Percentiles rank a stretch among this genome's conserved stretches.
phyloP scores from a whole-genome alignment of 768 basidiomycete genomes.

The Boletus sp. region DNA sequence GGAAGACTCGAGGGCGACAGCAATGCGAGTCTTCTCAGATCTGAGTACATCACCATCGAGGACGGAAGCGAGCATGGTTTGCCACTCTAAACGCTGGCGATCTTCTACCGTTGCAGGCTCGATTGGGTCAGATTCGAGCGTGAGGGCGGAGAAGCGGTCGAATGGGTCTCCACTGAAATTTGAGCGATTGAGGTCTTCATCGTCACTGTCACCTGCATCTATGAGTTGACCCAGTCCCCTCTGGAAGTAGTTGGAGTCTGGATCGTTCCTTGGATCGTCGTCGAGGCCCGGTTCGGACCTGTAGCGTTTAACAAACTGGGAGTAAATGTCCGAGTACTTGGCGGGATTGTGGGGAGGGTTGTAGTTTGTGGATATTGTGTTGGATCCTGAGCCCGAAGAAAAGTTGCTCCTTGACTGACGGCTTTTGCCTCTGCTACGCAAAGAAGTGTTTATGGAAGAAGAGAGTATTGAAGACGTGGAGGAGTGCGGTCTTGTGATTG shows the following conservation, averaged over 20 bases:
- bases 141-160: constrained; percentile 51
- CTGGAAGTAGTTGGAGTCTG: constrained; percentile 82
- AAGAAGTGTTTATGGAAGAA: constrained; percentile 29
- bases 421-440: constrained; percentile 33
- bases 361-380: constrained; percentile 29
- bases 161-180: constrained; percentile 44
- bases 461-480: constrained; percentile 24
- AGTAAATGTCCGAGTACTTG: constrained; percentile 64
- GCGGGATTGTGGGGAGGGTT: constrained; percentile 32
- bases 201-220: constrained; percentile 73
- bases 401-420: constrained; percentile 31
- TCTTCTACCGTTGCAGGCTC: constrained; percentile 72
- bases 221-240: constrained; percentile 66
- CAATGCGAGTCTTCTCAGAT: constrained; percentile 92
- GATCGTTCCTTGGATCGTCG: constrained; percentile 74
- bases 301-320: constrained; percentile 77
- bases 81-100: constrained; percentile 89
- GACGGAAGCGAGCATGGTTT: constrained; percentile 91
- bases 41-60: constrained; percentile 92
- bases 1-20: constrained; percentile 68
- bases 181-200: constrained; percentile 57
- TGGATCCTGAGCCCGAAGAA: constrained; percentile 29
- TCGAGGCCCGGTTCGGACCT: constrained; percentile 59
- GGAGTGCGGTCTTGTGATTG: constrained; percentile 28
- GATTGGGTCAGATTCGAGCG: constrained; percentile 61